phyloP scores from a whole-genome alignment of 1,284 basidiomycete genomes.

The Tilletia setariae region DNA sequence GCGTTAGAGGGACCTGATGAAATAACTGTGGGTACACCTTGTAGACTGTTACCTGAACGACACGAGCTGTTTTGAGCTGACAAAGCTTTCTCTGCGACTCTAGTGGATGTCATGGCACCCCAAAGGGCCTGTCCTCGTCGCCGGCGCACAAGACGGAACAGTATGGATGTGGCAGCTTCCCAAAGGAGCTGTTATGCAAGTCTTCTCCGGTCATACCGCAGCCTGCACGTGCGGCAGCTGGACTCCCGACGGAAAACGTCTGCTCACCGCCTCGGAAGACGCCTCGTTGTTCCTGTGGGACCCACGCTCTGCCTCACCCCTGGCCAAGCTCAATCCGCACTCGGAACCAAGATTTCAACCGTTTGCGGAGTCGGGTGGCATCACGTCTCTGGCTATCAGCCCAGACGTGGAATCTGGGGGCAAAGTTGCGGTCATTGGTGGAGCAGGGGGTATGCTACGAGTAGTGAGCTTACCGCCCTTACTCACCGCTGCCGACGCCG shows the following conservation, averaged over 20 bases:
- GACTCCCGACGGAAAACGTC: conserved; percentile 73
- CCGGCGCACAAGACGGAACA: conserved; percentile 87
- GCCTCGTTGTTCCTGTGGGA: conserved; percentile 88
- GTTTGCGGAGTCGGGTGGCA: conserved; percentile 63
- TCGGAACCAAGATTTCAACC: conserved; percentile 53
- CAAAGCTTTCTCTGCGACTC: background rate
- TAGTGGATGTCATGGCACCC: conserved; percentile 97
- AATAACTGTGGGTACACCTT: conserved; percentile 66
- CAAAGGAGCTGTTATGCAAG: conserved; percentile 88
- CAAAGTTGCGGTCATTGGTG: conserved; percentile 76
- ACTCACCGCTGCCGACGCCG: conserved; percentile 21
- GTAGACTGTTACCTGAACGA: too few relatives aligned
- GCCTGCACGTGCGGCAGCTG: conserved; percentile 84
- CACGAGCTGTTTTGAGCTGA: conserved; percentile 12
- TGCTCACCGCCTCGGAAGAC: conserved; percentile 81
- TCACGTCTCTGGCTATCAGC: conserved; percentile 82
- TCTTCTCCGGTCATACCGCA: conserved; percentile 84
- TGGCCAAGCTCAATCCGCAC: conserved; percentile 70
- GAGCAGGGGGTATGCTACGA: conserved; percentile 74
- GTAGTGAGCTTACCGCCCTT: conserved; percentile 75
- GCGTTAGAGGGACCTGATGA: conserved; percentile 91
- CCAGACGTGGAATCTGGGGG: conserved; percentile 53
- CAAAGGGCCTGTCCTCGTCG: conserved; percentile 80
- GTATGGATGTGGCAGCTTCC: conserved; percentile 99
- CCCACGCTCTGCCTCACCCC: conserved; percentile 70